Percentiles rank a stretch among this genome's conserved stretches.
These are phyloP conservation scores for Peronospora belbahrii DNA, from an alignment of 352 stramenopile genomes.

Conservation along the genomic window DNA sequence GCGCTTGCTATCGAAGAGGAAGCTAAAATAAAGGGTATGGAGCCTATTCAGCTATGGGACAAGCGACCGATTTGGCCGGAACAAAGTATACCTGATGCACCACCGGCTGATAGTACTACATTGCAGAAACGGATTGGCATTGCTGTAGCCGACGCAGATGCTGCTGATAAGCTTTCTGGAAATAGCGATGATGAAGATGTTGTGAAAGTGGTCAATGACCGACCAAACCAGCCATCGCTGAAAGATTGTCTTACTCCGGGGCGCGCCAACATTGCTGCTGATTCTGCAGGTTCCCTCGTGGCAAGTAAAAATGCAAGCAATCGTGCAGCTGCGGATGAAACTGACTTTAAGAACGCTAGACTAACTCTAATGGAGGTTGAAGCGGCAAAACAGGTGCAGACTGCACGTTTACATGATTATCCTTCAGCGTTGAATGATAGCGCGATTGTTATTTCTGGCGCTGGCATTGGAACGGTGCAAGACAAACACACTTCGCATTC, in stretches of 20 bases:
- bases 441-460: neutral
- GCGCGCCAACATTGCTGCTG: no score
- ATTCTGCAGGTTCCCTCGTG: neutral
- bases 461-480: neutral
- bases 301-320: neutral
- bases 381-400: neutral
- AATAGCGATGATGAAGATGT: neutral
- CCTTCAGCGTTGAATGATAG: neutral
- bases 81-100: neutral
- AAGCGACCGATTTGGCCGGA: neutral
- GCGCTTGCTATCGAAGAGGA: neutral
- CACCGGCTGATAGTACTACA: neutral
- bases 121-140: neutral
- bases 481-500: neutral
- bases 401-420: neutral
- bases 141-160: neutral
- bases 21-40: neutral
- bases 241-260: neutral
- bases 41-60: neutral
- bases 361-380: neutral
- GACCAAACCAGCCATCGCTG: neutral
- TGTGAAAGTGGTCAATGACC: neutral
- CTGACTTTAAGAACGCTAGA: neutral
- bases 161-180: neutral
- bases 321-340: neutral